Evolutionary conservation across 163 green algal genomes (phyloP).

Genomic region (Scenedesmus sp.): DNA sequence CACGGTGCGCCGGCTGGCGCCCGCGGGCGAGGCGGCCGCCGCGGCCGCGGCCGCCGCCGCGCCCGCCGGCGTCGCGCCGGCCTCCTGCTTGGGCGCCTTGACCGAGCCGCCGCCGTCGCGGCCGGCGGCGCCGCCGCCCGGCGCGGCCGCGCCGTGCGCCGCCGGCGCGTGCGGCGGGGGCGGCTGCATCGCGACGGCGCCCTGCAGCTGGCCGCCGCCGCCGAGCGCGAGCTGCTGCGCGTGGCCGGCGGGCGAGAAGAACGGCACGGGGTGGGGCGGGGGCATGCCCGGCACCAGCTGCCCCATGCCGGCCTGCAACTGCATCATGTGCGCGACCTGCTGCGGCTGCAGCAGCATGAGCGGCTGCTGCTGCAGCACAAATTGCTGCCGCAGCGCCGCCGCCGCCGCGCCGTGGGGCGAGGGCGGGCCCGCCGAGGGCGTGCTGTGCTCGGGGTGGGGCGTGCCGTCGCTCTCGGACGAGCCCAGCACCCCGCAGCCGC

Average conservation of each 20-base stretch:
- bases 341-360: conserved; percentile 15
- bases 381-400: neutral
- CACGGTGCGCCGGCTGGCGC: neutral
- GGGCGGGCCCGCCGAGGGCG: conserved; percentile 18
- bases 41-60: too few species aligned
- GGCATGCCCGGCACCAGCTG: neutral
- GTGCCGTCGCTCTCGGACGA: conserved; percentile 45
- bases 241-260: too few species aligned
- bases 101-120: neutral
- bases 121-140: neutral
- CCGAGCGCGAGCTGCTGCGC: neutral
- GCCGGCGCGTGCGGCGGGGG: too few species aligned
- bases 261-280: too few species aligned
- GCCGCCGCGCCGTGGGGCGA: neutral
- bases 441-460: conserved; percentile 32
- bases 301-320: conserved; percentile 19
- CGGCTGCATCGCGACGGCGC: too few species aligned
- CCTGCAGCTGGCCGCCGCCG: too few species aligned
- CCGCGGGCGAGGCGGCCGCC: too few species aligned
- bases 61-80: too few species aligned
- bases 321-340: conserved; percentile 39
- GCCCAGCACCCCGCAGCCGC: conserved; percentile 15
- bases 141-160: neutral
- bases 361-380: conserved; percentile 39
- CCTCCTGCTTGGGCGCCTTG: neutral